Base-by-base conservation (phyloP, 148 eudicot genomes). In the Simmondsia chinensis region DNA sequence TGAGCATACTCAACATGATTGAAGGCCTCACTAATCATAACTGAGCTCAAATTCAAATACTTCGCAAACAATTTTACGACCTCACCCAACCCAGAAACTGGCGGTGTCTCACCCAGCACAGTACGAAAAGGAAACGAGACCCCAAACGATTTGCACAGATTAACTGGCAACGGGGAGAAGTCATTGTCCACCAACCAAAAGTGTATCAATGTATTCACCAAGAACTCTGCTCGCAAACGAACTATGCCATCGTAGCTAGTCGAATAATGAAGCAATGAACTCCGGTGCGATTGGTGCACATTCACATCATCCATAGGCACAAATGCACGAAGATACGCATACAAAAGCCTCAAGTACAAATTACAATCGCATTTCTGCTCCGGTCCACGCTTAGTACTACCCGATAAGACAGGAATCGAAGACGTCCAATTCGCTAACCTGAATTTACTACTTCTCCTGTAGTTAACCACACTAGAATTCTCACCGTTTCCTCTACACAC, bases 151-250 rank as follows among this genome's bases (percentile, higher is more conserved):
- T 78, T 89, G 45, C 84, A 64, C 35, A 73, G 39, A 45, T 54
- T 79, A 45, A 77, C 78, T 25, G 87, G 58, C 39, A 84, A 42
- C 0, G 97, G 95, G 0, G 97, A 89, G 49, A 84, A 79, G 66
- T 89, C 97, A 51, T 75, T 81, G 46, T 78, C 93, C 34, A 89
- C 82, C 64, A 89, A 59, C 97, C 95, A 89, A 45, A 77, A 89
- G 33, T 75, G 79, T 54, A 72, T 63, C 59, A 89, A 41, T 7
- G 77, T 64, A 43, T 70, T 48, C 21, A 84, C 79, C 51, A 84
- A 41, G 37, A 89, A 84, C 66, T 89, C 87, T 0, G 94, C 84
- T 25, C 63, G 53, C 23, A 78, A 60, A 40, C 55, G 30, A 46
- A 40, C 65, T 2, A 76, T 61, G 52, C 60, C 70, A 52, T 81